Evolutionary conservation across 495 filamentous ascomycete species (phyloP).

Genomic region (Usnea hakonensis): DNA sequence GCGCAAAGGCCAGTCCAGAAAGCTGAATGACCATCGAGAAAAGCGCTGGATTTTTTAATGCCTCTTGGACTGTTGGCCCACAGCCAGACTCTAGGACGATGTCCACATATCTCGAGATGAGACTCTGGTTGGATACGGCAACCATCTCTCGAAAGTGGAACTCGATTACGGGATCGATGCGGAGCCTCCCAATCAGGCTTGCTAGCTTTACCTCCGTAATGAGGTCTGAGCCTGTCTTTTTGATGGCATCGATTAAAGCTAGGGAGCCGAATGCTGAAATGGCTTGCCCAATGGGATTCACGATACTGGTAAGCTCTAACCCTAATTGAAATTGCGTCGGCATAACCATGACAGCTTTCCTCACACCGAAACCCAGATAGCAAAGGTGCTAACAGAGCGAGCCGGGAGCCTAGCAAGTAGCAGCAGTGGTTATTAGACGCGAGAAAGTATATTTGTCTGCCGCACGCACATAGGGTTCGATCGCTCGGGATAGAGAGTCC

Average conservation of each 20-base stretch:
- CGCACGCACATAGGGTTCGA: no score
- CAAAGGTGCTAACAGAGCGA: neutral
- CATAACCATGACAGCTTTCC: neutral
- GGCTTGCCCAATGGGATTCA: slow-evolving; percentile 14
- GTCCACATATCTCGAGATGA: slow-evolving; percentile 18
- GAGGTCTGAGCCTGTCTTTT: slow-evolving; percentile 13
- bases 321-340: slow-evolving; percentile 13
- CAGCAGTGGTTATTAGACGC: no score
- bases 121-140: slow-evolving; percentile 6
- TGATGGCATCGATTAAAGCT: slow-evolving; percentile 14
- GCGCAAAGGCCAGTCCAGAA: slow-evolving; percentile 11
- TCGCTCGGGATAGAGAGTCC: neutral
- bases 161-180: slow-evolving; percentile 14
- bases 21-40: slow-evolving; percentile 21
- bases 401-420: no score
- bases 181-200: slow-evolving; percentile 12
- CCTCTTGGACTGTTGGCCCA: slow-evolving; percentile 17
- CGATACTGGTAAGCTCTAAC: slow-evolving; percentile 17
- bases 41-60: slow-evolving; percentile 15
- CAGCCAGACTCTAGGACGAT: slow-evolving; percentile 16
- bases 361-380: no score
- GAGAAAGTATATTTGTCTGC: no score
- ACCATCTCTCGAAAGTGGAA: slow-evolving; percentile 14
- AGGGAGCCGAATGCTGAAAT: slow-evolving; percentile 9
- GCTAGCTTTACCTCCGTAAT: slow-evolving; percentile 18